Evolutionary conservation across 176 grass and related monocot genomes (phyloP), one percentile per base, ranked within the genome.

Genomic region (Luzula sylvatica): DNA sequence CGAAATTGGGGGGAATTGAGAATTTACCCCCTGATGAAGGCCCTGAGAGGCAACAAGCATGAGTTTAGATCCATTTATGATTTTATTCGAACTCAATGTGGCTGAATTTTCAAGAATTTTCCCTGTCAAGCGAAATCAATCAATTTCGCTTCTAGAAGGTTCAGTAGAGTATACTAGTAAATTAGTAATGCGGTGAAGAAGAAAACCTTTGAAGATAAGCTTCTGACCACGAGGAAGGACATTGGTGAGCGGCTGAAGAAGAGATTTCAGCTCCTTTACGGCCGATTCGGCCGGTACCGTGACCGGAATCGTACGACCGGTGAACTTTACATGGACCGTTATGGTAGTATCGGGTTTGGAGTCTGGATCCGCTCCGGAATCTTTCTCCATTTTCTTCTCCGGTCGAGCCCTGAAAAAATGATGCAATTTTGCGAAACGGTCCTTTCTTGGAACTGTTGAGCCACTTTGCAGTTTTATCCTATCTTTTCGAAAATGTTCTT

Each of bases 211-310:
- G 76, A 73, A 95, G 35, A 95, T 82, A 67, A 95, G 89, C 80
- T 40, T 95, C 75, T 95, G 89, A 43, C 89, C 89, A 44, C 83
- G 89, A 44, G 83, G 73, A 9, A 95, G 72, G 29, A 95, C 89
- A 46, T 95, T 88, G 66, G 83, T 95, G 64, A 95, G 77, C n/a
- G 89, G 80, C 42, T 82, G 89, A 29, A 95, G 80, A 61, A 95
- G 80, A 8, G 71, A 79, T 66, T 95, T 95, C 47, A 95, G 74
- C 3, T 95, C 89, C 11, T 69, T 29, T 11, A 42, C 39, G 30
- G 67, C 51, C 35, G 73, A 74, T 23, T 66, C 53, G 16, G 40
- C 25, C 23, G 80, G 47, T 15, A 88, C 48, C 14, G 75, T 61
- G 43, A 95, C 66, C 23, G 73, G 80, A 20, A 95, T 76, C 43